phyloP scores from a whole-genome alignment of 306 rosid species.

The Glycine tomentella region DNA sequence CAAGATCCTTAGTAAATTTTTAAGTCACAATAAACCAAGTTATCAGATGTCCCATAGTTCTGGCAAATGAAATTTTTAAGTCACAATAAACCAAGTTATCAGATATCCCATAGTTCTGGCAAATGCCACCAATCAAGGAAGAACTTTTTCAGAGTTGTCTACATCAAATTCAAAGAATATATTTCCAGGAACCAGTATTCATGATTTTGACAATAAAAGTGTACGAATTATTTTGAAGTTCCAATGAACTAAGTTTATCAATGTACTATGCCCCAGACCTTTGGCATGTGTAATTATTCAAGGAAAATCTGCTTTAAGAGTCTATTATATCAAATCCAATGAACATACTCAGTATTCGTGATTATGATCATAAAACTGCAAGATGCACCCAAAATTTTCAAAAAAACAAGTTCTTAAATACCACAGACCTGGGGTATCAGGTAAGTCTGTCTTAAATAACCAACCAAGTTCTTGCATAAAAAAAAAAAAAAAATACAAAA shows the following conservation, averaged over 20 bases:
- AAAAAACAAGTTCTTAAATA: neutral
- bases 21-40: slow-evolving; percentile 3
- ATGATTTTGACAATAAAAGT: neutral
- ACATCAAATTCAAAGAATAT: slow-evolving; percentile 24
- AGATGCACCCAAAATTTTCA: too few relatives aligned
- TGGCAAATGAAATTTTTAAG: too few relatives aligned
- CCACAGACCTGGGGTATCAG: neutral
- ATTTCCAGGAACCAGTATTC: neutral
- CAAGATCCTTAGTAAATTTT: slow-evolving; percentile 3
- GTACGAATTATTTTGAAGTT: neutral
- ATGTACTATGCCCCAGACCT: neutral
- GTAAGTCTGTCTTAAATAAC: neutral
- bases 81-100: too few relatives aligned
- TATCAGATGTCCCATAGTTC: too few relatives aligned
- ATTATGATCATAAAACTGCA: neutral
- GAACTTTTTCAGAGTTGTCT: too few relatives aligned
- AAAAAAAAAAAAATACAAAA: too few relatives aligned
- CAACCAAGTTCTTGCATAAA: too few relatives aligned
- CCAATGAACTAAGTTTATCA: neutral
- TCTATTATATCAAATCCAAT: neutral
- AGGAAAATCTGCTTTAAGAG: neutral
- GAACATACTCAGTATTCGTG: neutral
- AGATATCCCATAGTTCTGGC: neutral
- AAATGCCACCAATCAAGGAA: neutral
- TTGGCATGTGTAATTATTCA: neutral